phyloP scores from a whole-genome alignment of 2,329 filamentous ascomycete species.

The Dissoconium aciculare region DNA sequence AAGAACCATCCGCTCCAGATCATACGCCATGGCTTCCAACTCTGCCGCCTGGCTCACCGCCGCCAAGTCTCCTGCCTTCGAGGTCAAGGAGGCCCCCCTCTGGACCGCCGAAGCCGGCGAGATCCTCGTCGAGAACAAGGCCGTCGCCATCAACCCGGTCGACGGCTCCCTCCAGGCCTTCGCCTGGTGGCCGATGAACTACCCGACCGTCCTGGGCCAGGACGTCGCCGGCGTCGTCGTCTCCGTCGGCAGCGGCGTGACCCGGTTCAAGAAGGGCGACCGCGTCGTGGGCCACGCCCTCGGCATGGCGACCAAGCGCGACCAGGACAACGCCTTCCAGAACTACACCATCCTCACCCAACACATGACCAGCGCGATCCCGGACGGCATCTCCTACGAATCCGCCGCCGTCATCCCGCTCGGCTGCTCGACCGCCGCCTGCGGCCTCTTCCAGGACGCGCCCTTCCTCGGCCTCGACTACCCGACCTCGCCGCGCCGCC shows the following conservation, averaged over 20 bases:
- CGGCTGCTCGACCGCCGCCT: slow-evolving; percentile 11
- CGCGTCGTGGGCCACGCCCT: slow-evolving; percentile 14
- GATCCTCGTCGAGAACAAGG: slow-evolving; percentile 13
- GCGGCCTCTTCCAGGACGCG: slow-evolving; percentile 10
- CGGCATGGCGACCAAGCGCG: slow-evolving; percentile 6
- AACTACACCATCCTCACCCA: slow-evolving; percentile 8
- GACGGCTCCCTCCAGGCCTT: neutral
- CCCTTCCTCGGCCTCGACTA: slow-evolving; percentile 6
- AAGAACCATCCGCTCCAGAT: too few species aligned
- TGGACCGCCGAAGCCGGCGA: slow-evolving; percentile 15
- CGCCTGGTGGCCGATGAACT: slow-evolving; percentile 9
- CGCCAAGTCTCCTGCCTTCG: too few species aligned
- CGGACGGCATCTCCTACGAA: slow-evolving; percentile 10
- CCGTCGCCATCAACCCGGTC: slow-evolving; percentile 1
- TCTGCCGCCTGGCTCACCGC: too few species aligned
- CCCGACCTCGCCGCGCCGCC: slow-evolving; percentile 5
- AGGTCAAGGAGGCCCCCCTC: slow-evolving; percentile 14
- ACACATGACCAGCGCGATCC: slow-evolving; percentile 8
- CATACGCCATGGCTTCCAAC: too few species aligned
- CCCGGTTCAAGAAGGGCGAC: slow-evolving; percentile 16
- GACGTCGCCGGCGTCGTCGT: slow-evolving; percentile 22
- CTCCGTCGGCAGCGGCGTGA: slow-evolving; percentile 19
- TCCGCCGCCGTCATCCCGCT: slow-evolving; percentile 12
- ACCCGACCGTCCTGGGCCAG: slow-evolving; percentile 19
- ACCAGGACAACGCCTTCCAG: slow-evolving; percentile 12